Evolutionary conservation across 345 rosid genomes (phyloP), one percentile per base, ranked within the genome.

Genomic region (Heritiera fomes): DNA sequence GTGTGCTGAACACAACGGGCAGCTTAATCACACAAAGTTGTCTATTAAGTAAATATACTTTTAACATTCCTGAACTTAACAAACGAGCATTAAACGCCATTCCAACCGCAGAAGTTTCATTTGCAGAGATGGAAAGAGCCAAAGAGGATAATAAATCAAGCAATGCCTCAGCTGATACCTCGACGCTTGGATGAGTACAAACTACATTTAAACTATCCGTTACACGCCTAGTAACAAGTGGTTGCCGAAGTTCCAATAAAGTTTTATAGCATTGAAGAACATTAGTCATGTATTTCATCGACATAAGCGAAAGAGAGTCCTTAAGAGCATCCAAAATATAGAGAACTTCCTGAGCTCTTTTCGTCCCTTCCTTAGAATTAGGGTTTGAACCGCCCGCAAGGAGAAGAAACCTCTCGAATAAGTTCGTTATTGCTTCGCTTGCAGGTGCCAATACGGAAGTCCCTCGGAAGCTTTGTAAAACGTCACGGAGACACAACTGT

Each of bases 321-420:
- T 89, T 94, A 10, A 96, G 83, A 62, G 95, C 86, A 46, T 87
- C 92, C 15, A 96, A 82, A 82, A 92, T 59, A 79, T 85, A 83
- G 8, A 96, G 85, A 67, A 94, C 91, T 81, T 90, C 95, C 82
- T 88, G 92, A 47, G 94, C 99, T 79, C 97, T 97, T 82, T 77
- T 88, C 3, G 91, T 81, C 74, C 87, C 91, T 81, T 94, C 97
- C 8, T 73, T 69, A 43, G 83, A 87, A 74, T 78, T 81, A 0
- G 68, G 72, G 13, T 85, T 86, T 9, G 99, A 90, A 76, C 94
- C 90, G 76, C 87, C 89, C 7, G 94, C 91, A 1, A 92, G 90
- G 49, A 92, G 86, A 68, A 95, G 87, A 87, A 84, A 87, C 85
- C 86, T 88, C 81, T 92, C 92, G 30, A 94, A 90, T 49, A 80